Evolutionary conservation across 305 asterid species (phyloP).

Genomic region (Solanum aculeatissimum): DNA sequence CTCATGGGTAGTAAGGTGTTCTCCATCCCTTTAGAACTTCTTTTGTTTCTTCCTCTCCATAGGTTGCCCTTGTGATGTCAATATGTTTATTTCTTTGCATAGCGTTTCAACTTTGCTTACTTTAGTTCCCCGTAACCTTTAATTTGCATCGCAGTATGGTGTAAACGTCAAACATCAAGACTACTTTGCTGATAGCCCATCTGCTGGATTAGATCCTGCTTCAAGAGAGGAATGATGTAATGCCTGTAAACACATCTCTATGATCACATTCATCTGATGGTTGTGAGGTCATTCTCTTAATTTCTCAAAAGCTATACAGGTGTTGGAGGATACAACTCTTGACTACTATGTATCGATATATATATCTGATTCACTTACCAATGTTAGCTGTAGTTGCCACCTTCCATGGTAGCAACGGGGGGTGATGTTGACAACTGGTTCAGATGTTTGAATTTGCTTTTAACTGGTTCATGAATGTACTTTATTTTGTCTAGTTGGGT

Average conservation of each 20-base stretch:
- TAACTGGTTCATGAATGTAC: background rate
- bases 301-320: background rate
- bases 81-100: background rate
- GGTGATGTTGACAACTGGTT: background rate
- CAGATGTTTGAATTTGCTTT: background rate
- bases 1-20: background rate
- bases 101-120: background rate
- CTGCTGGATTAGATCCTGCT: conserved; percentile 74
- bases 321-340: background rate
- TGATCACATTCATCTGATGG: background rate
- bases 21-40: background rate
- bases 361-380: background rate
- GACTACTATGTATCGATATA: background rate
- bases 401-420: background rate
- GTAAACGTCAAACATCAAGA: conserved; percentile 91
- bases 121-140: background rate
- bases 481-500: background rate
- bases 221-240: conserved; percentile 55
- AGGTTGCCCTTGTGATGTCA: background rate
- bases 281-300: no score
- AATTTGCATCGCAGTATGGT: conserved; percentile 55
- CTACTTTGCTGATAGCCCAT: conserved; percentile 81
- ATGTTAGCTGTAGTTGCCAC: background rate
- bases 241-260: background rate
- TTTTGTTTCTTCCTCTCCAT: background rate